Conservation (phyloP, 1,139 yeast genomes). For the Geotrichum aggregatum region DNA sequence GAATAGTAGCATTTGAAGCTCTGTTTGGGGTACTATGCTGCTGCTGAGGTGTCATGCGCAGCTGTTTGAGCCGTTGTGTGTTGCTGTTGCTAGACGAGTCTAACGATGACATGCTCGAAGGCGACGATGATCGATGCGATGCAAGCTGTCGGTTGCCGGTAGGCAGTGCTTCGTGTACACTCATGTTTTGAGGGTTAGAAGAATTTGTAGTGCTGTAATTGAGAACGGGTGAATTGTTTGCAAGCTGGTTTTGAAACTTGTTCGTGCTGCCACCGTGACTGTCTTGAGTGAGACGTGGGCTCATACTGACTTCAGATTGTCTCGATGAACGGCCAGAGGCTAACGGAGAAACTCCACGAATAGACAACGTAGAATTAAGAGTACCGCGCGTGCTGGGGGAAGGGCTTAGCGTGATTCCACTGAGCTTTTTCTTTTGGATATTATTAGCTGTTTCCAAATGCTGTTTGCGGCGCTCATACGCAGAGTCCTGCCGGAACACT, state of each 20-base stretch:
- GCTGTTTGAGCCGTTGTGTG: background rate
- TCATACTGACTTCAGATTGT: background rate
- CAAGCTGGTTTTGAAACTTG: background rate
- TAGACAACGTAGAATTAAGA: background rate
- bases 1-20: too few species aligned
- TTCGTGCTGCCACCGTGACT: background rate
- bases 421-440: slow-evolving; percentile 2
- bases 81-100: background rate
- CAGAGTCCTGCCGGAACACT: slow-evolving; percentile 76
- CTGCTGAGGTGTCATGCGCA: background rate
- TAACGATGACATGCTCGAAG: background rate
- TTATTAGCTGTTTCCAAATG: slow-evolving; percentile 11
- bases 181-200: too few species aligned
- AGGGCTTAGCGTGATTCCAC: background rate
- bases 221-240: background rate
- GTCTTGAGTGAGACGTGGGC: background rate
- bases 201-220: too few species aligned
- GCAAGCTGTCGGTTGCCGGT: background rate
- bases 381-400: background rate
- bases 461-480: slow-evolving; percentile 38
- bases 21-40: too few species aligned
- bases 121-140: background rate
- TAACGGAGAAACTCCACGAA: background rate
- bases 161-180: too few species aligned
- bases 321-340: background rate